Conservation (phyloP, 2,329 filamentous ascomycete species). For the Capronia epimyces region DNA sequence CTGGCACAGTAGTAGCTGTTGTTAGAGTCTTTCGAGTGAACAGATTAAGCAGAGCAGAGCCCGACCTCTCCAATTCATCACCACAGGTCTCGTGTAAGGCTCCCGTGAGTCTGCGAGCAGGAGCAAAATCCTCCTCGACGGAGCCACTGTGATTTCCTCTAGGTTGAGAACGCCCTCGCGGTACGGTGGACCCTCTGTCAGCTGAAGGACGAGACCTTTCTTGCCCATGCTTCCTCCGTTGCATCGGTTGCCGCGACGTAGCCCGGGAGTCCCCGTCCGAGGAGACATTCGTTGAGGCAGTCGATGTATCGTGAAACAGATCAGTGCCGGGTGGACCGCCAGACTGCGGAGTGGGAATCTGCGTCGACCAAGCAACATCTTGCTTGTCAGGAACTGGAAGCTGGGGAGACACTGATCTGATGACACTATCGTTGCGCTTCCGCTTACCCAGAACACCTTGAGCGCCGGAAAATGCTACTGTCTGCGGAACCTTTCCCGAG, state of each 20-base stretch:
- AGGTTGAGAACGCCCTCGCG: too few relatives aligned
- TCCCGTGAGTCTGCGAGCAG: too few relatives aligned
- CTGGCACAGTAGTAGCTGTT: not conserved
- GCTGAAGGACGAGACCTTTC: too few relatives aligned
- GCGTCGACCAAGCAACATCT: constrained; percentile 3
- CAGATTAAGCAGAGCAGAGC: not conserved
- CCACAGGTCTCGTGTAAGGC: not conserved
- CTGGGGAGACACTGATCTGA: not conserved
- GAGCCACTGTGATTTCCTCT: too few relatives aligned
- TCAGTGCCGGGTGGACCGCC: constrained; percentile 7
- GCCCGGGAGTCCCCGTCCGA: too few relatives aligned
- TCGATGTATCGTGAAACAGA: constrained; percentile 1
- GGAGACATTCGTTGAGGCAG: too few relatives aligned
- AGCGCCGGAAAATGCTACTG: not conserved
- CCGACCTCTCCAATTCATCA: not conserved
- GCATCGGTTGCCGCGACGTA: too few relatives aligned
- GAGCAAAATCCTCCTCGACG: too few relatives aligned
- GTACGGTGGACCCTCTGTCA: too few relatives aligned
- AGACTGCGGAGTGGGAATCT: constrained; percentile 14
- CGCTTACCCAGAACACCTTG: constrained; percentile 19
- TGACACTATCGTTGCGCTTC: constrained; percentile 14
- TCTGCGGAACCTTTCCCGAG: not conserved
- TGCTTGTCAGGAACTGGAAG: not conserved
- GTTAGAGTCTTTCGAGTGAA: not conserved
- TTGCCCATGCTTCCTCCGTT: too few relatives aligned